Base-by-base conservation (phyloP, 2,329 filamentous ascomycete genomes). In the Xylogone sp. region DNA sequence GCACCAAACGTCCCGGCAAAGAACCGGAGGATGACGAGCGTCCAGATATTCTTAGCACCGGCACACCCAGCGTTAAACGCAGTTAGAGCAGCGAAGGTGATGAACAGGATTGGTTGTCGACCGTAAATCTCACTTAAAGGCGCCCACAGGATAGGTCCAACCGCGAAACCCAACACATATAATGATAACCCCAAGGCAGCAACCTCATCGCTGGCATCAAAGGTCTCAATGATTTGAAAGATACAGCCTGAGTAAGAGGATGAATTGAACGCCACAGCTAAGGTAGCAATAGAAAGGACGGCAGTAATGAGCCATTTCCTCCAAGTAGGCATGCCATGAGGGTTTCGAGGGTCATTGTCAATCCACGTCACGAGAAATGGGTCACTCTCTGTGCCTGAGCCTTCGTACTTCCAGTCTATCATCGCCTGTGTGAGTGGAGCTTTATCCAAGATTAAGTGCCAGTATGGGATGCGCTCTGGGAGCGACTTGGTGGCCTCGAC, bases 361-460 rank as follows among this genome's bases (percentile, higher is more conserved):
- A 82, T 75, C 71, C 74, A 83, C 47, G 70, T 68, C 31, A 82
- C 77, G 3, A 69, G 64, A 55, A 73, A 83, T 1, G 80, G 79
- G 49, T 82, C 77, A 16, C 75, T 71, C 18, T 75, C 70, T 2
- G 79, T 82, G 50, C 79, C 79, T 21, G 69, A 68, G 6, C 75
- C 75, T 3, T 59, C 49, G 50, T 76, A 76, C 9, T 65, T 59
- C 54, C 73, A 65, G 10, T 72, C 63, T 39, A 72, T 59, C 7
- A 76, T 65, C 45, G 71, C 67, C 8, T 39, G 34, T 13, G 34
- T 39, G 34, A 39, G 4, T 39, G 19, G 20, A 13, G 43, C 20
- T 16, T 21, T 27, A 21, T 45, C 43, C n/a, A 45, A 22, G 9
- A 22, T 10, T 5, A 45, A 10, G 4, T 21, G 20, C 43, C 43